phyloP scores from a whole-genome alignment of 1,139 yeast genomes.

The Yamadazyma atlantica region DNA sequence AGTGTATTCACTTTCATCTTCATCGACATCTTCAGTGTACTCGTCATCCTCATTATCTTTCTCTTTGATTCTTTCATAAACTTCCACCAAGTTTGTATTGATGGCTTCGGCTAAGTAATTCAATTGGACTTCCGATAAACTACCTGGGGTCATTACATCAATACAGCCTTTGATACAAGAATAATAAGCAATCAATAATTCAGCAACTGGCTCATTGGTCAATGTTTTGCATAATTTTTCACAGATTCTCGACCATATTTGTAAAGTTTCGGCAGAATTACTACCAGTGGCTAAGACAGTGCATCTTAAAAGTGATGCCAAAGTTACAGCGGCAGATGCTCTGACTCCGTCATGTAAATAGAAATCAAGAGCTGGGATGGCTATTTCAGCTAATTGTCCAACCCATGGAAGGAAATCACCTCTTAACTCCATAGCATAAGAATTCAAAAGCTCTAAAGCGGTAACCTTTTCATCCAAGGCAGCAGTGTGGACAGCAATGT shows the following conservation, averaged over 20 bases:
- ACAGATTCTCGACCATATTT: slow-evolving; percentile 72
- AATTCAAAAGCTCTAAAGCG: slow-evolving; percentile 84
- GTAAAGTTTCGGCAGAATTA: slow-evolving; percentile 55
- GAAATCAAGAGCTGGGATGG: slow-evolving; percentile 85
- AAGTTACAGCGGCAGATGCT: slow-evolving; percentile 80
- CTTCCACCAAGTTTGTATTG: slow-evolving; percentile 61
- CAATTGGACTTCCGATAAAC: slow-evolving; percentile 60
- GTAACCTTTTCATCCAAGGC: slow-evolving; percentile 87
- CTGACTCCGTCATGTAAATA: slow-evolving; percentile 94
- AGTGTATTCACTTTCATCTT: slow-evolving; percentile 81
- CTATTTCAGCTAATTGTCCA: slow-evolving; percentile 76
- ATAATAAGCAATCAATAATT: slow-evolving; percentile 76
- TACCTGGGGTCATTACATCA: slow-evolving; percentile 62
- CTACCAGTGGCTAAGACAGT: slow-evolving; percentile 64
- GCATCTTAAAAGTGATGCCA: slow-evolving; percentile 74
- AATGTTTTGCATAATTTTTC: slow-evolving; percentile 68
- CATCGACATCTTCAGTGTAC: slow-evolving; percentile 71
- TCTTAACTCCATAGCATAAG: slow-evolving; percentile 85
- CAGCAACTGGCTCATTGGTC: slow-evolving; percentile 80
- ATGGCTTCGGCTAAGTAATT: slow-evolving; percentile 59
- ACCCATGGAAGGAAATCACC: slow-evolving; percentile 84
- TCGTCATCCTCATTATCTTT: slow-evolving; percentile 68
- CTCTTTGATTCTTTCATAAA: slow-evolving; percentile 67
- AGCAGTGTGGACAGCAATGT: slow-evolving; percentile 92
- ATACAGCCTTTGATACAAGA: slow-evolving; percentile 69